Evolutionary conservation across 257 asterid genomes (phyloP), one percentile per base, ranked within the genome.

Genomic region (Capsicum pubescens): DNA sequence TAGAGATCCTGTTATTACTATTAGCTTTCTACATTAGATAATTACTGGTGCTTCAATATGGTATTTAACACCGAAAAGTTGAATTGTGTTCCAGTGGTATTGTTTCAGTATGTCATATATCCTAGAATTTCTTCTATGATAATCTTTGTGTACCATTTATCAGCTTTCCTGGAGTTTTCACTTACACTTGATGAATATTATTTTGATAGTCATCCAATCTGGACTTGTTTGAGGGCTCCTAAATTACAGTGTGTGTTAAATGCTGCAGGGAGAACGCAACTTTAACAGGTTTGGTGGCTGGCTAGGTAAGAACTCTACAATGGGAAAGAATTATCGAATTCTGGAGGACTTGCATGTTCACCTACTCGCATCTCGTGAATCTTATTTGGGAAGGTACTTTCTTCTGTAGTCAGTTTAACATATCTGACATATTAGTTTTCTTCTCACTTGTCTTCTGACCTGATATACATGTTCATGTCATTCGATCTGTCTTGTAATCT

Each of bases 221-320:
- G 39, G 67, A 46, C 52, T 44, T 39, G 69, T 67, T 60, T 64
- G 35, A 21, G 26, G 10, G 56, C 15, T 42, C 50, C 54, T 64
- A 52, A 52, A 44, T 52, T 78, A 17, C 42, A 56, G 80, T 83
- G 69, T 79, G n/a, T 13, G 52, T 81, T 63, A 72, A 56, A 55
- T 84, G 85, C 83, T 87, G 71, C 90, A 97, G 99, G 98, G 99
- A 39, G 99, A 95, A 82, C 97, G 94, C 86, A 95, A 95, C 90
- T 97, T 84, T 90, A 97, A 92, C 85, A 93, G 99, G 81, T 97
- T 97, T 91, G 99, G 98, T 87, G 98, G 99, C 60, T 97, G 99
- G 99, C 92, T 97, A 78, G 99, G 99, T 56, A 97, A 97, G 91
- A 97, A 97, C 89, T 97, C 99, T 35, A 97, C 97, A 9, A 87